Conservation (phyloP, 2,329 filamentous ascomycete genomes). For the Didymella exigua region DNA sequence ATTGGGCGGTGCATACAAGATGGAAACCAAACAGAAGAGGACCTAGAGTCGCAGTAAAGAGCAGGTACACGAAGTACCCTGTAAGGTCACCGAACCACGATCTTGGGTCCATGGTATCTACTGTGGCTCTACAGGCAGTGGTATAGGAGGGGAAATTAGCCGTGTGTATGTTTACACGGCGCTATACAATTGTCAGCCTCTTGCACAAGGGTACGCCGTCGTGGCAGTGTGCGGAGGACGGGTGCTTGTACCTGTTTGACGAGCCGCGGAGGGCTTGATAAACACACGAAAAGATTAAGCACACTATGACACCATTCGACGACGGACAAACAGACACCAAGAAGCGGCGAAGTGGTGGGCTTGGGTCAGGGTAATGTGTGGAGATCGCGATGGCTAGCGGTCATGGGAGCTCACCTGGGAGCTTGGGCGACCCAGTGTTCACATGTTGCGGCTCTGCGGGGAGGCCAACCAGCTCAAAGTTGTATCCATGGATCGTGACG, state of each 20-base stretch:
- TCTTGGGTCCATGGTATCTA: slow-evolving; percentile 44
- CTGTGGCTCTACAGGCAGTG: slow-evolving; percentile 2
- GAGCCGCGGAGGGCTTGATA: background rate
- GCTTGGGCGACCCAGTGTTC: slow-evolving; percentile 10
- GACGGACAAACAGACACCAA: background rate
- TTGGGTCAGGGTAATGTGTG: slow-evolving; percentile 1
- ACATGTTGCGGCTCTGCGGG: slow-evolving; percentile 35
- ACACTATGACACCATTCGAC: background rate
- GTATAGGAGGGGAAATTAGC: background rate
- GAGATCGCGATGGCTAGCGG: slow-evolving; percentile 11
- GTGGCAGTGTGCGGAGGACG: slow-evolving; percentile 11
- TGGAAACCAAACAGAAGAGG: slow-evolving; percentile 96
- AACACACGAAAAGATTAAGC: too few species aligned
- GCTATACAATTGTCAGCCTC: background rate
- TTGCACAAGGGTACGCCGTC: slow-evolving; percentile 12
- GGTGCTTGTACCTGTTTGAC: slow-evolving; percentile 17
- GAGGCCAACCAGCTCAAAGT: slow-evolving; percentile 3
- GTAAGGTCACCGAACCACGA: slow-evolving; percentile 62
- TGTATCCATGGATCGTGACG: background rate
- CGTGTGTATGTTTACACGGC: too few species aligned
- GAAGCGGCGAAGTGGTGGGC: background rate
- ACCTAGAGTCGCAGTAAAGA: slow-evolving; percentile 79
- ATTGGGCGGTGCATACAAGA: slow-evolving; percentile 61
- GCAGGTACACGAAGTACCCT: slow-evolving; percentile 75
- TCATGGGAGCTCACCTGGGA: slow-evolving; percentile 1